These are phyloP conservation scores for Lachnellula arida DNA, from an alignment of 2,329 filamentous ascomycete species.

Conservation along the genomic window DNA sequence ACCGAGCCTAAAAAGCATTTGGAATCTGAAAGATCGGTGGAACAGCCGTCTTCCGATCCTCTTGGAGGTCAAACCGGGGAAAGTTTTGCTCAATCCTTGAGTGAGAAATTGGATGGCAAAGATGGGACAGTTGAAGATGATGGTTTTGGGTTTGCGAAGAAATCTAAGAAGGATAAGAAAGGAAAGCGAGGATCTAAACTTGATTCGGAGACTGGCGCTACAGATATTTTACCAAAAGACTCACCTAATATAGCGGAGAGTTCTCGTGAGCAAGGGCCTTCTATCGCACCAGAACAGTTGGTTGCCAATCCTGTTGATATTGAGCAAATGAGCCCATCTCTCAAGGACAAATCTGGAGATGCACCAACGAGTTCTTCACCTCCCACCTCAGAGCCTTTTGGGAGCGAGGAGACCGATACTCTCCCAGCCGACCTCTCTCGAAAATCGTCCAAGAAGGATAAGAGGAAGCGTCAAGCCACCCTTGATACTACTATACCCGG, in stretches of 20 bases:
- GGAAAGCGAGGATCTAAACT: constrained; percentile 13
- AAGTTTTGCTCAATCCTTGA: not conserved
- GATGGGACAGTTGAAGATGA: constrained; percentile 2
- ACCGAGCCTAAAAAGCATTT: not conserved
- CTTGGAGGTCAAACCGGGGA: not conserved
- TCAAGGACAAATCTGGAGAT: not conserved
- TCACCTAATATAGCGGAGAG: not conserved
- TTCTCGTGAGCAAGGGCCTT: not conserved
- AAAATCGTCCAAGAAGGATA: constrained; percentile 28
- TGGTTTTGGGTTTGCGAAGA: constrained; percentile 16
- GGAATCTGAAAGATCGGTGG: not conserved
- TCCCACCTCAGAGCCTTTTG: not conserved
- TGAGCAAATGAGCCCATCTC: constrained; percentile 2
- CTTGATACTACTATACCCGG: constrained; percentile 10
- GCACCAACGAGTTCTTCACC: not conserved
- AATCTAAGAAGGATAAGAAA: constrained; percentile 26
- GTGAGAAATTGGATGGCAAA: constrained; percentile 8
- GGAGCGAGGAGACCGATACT: constrained; percentile 6
- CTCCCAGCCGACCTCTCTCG: constrained; percentile 8
- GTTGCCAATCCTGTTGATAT: constrained; percentile 6
- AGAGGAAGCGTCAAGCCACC: constrained; percentile 29
- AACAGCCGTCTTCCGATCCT: not conserved
- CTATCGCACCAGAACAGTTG: not conserved
- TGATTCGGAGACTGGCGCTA: constrained; percentile 7
- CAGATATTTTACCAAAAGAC: not conserved